Conservation (phyloP, 345 rosid genomes). For the Lepidium sativum region DNA sequence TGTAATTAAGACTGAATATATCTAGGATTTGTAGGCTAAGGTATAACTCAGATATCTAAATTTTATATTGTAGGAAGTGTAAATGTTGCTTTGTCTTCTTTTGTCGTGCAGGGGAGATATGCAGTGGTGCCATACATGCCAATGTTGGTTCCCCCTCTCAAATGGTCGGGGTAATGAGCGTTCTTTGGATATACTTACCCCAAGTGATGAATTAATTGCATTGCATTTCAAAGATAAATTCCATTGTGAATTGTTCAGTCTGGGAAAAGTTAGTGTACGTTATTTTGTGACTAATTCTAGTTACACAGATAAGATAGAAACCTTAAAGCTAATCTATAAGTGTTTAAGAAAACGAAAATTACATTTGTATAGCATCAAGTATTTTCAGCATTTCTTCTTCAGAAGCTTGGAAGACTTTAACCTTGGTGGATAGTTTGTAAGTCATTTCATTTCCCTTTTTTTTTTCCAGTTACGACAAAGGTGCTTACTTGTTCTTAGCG, state of each 20-base stretch:
- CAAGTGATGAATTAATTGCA: neutral
- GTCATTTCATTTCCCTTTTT: neutral
- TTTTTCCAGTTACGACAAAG: slow-evolving; percentile 73
- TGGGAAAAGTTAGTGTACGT: neutral
- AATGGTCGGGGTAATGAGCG: slow-evolving; percentile 77
- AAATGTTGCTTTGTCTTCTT: slow-evolving; percentile 2
- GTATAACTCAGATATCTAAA: neutral
- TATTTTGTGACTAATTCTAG: neutral
- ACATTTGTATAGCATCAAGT: neutral
- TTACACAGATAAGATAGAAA: neutral
- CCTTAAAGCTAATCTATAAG: neutral
- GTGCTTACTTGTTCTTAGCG: slow-evolving; percentile 76
- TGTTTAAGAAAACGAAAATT: neutral
- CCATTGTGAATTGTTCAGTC: slow-evolving; percentile 8
- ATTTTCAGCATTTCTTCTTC: neutral
- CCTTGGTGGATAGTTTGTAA: neutral
- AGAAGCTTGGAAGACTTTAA: slow-evolving; percentile 11
- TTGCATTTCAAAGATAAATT: neutral
- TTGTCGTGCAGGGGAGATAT: slow-evolving; percentile 72
- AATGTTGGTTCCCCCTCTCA: slow-evolving; percentile 94
- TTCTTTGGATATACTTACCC: slow-evolving; percentile 8
- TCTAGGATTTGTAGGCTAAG: neutral
- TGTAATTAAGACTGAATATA: neutral
- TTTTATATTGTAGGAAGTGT: slow-evolving; percentile 3
- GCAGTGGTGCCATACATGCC: slow-evolving; percentile 98